A percentile compares a stretch with the other conserved stretches of the same genome.
Evolutionary conservation across 2,329 filamentous ascomycete species (phyloP).

Genomic region (Huntiella omanensis): DNA sequence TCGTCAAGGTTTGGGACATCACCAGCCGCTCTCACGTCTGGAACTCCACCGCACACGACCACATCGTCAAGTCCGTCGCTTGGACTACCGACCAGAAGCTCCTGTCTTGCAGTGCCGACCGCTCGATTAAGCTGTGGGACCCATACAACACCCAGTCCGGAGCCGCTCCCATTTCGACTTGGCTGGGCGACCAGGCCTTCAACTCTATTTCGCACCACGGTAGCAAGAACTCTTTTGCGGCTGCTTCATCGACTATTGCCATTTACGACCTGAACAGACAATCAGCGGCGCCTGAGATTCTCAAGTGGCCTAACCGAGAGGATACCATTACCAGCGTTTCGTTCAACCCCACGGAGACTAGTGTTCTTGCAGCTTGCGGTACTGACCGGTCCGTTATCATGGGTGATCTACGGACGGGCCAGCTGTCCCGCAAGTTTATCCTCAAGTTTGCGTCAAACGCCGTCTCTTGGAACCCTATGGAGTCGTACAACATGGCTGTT

Average conservation of each 20-base stretch:
- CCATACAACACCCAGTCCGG: conserved; percentile 57
- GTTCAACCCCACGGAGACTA: conserved; percentile 91
- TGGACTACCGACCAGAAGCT: conserved; percentile 79
- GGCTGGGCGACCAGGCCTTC: conserved; percentile 67
- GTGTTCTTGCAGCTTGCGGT: conserved; percentile 67
- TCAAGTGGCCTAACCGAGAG: conserved; percentile 71
- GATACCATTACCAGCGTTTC: conserved; percentile 79
- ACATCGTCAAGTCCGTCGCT: conserved; percentile 76
- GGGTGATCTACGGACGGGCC: conserved; percentile 78
- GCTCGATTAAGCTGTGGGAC: conserved; percentile 77
- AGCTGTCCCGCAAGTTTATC: conserved; percentile 61
- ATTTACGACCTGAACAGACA: conserved; percentile 77
- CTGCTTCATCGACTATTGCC: conserved; percentile 56
- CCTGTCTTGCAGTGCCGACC: conserved; percentile 71
- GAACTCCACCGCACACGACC: conserved; percentile 71
- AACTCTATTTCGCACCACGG: conserved; percentile 72
- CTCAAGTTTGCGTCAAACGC: conserved; percentile 70
- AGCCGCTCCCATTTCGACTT: conserved; percentile 60
- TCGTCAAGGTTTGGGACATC: conserved; percentile 84
- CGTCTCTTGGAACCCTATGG: conserved; percentile 88
- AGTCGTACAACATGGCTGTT: conserved; percentile 84
- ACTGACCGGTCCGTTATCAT: conserved; percentile 75
- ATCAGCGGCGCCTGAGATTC: conserved; percentile 60
- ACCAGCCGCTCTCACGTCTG: conserved; percentile 54
- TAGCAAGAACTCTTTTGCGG: conserved; percentile 59